Conservation (phyloP, 768 basidiomycete genomes). For the Boletus vinaceobasis region DNA sequence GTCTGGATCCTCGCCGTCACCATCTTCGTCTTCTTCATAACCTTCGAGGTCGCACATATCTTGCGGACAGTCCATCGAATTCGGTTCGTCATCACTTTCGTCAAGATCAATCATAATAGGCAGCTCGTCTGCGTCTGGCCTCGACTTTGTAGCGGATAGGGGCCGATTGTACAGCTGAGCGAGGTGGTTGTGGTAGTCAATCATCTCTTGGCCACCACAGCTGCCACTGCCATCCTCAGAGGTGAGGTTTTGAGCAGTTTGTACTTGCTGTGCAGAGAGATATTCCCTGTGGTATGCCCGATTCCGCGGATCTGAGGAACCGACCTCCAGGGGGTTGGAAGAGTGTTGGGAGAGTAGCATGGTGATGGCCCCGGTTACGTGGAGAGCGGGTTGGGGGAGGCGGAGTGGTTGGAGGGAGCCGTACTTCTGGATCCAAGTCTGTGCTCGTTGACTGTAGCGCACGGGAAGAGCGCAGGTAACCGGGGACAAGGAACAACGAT, state of each 20-base stretch:
- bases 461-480: background rate
- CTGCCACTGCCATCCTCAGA: slow-evolving; percentile 53
- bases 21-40: slow-evolving; percentile 35
- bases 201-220: slow-evolving; percentile 38
- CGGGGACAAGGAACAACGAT: background rate
- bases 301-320: slow-evolving; percentile 58
- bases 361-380: slow-evolving; percentile 2
- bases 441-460: background rate
- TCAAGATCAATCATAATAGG: slow-evolving; percentile 44
- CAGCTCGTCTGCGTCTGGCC: slow-evolving; percentile 21
- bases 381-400: background rate
- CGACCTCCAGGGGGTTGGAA: slow-evolving; percentile 69
- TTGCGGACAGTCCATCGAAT: slow-evolving; percentile 36
- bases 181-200: slow-evolving; percentile 51
- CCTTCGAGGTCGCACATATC: slow-evolving; percentile 35
- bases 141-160: slow-evolving; percentile 19
- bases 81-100: slow-evolving; percentile 40
- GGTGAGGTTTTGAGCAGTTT: slow-evolving; percentile 31
- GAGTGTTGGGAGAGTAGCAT: slow-evolving; percentile 62
- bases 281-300: slow-evolving; percentile 41
- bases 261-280: slow-evolving; percentile 33
- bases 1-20: slow-evolving; percentile 33
- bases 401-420: background rate
- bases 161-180: slow-evolving; percentile 38
- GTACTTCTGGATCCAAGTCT: background rate